phyloP scores from a whole-genome alignment of 2,329 filamentous ascomycete genomes.

The Nothomitra cinnamomea region DNA sequence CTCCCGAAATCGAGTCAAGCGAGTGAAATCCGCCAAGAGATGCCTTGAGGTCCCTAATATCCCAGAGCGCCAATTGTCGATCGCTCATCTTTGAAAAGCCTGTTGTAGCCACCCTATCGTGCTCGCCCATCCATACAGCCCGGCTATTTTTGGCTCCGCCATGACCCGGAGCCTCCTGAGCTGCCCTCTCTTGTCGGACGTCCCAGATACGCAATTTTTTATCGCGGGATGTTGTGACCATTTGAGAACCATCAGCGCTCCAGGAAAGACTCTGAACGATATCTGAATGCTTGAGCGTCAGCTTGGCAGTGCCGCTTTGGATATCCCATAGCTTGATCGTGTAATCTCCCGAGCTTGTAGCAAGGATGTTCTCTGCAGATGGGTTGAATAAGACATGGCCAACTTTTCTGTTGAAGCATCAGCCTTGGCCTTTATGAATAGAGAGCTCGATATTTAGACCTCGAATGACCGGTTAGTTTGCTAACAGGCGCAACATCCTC shows the following conservation, averaged over 20 bases:
- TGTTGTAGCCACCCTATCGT: slow-evolving; percentile 87
- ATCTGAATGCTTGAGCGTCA: slow-evolving; percentile 71
- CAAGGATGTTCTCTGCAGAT: slow-evolving; percentile 84
- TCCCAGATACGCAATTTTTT: slow-evolving; percentile 98
- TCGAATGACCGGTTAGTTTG: slow-evolving; percentile 73
- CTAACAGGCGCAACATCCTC: slow-evolving; percentile 63
- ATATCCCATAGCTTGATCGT: slow-evolving; percentile 95
- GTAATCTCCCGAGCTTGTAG: slow-evolving; percentile 87
- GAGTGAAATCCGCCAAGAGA: slow-evolving; percentile 82
- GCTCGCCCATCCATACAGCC: slow-evolving; percentile 91
- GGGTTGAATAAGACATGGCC: slow-evolving; percentile 98
- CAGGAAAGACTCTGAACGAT: slow-evolving; percentile 92
- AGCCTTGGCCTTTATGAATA: not conserved
- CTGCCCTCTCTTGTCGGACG: slow-evolving; percentile 77
- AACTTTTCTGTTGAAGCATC: slow-evolving; percentile 52
- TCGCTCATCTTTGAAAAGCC: slow-evolving; percentile 99
- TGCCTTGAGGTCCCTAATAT: slow-evolving; percentile 60
- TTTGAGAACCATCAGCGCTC: slow-evolving; percentile 72
- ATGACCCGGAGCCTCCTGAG: slow-evolving; percentile 72
- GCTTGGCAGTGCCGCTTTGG: slow-evolving; percentile 53
- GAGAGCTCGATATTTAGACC: slow-evolving; percentile 31
- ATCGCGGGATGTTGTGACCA: slow-evolving; percentile 89
- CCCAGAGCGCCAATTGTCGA: slow-evolving; percentile 89
- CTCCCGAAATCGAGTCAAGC: slow-evolving; percentile 88
- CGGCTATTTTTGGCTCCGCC: slow-evolving; percentile 94